phyloP scores from a whole-genome alignment of 352 stramenopile species.

The Globisporangium barbulae region DNA sequence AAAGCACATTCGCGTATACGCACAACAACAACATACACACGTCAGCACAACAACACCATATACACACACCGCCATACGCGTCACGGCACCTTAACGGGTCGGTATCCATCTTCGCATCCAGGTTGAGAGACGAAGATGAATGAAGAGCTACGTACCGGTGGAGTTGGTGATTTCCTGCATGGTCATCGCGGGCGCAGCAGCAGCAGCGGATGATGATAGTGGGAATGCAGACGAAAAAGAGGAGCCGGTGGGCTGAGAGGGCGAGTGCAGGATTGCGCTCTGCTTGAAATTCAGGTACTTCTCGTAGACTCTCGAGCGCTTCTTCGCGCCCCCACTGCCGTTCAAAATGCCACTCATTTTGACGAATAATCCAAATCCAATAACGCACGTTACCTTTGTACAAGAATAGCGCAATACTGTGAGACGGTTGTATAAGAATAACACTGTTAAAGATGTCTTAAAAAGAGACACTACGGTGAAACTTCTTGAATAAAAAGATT shows the following conservation, averaged over 20 bases:
- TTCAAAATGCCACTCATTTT: slow-evolving; percentile 18
- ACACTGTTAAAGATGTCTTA: too few relatives aligned
- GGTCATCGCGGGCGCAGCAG: neutral
- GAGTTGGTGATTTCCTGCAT: slow-evolving; percentile 50
- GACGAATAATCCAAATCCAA: neutral
- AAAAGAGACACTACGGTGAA: too few relatives aligned
- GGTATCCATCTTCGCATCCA: neutral
- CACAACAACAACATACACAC: slow-evolving; percentile 6
- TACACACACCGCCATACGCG: neutral
- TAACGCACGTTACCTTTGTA: too few relatives aligned
- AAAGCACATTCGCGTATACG: neutral
- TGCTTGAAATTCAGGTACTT: slow-evolving; percentile 55
- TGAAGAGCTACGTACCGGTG: slow-evolving; percentile 28
- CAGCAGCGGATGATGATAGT: neutral
- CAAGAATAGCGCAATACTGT: too few relatives aligned
- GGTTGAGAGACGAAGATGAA: neutral
- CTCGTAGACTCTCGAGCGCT: slow-evolving; percentile 36
- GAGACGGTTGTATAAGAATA: too few relatives aligned
- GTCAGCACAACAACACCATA: slow-evolving; percentile 3
- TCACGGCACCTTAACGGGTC: neutral
- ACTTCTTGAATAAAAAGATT: too few relatives aligned
- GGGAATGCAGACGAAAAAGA: neutral
- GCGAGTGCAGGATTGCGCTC: slow-evolving; percentile 18
- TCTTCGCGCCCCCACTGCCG: slow-evolving; percentile 6
- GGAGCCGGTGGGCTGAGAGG: neutral